These are phyloP conservation scores for Blastomyces emzantsi DNA, from an alignment of 2,329 filamentous ascomycete genomes.

Conservation along the genomic window DNA sequence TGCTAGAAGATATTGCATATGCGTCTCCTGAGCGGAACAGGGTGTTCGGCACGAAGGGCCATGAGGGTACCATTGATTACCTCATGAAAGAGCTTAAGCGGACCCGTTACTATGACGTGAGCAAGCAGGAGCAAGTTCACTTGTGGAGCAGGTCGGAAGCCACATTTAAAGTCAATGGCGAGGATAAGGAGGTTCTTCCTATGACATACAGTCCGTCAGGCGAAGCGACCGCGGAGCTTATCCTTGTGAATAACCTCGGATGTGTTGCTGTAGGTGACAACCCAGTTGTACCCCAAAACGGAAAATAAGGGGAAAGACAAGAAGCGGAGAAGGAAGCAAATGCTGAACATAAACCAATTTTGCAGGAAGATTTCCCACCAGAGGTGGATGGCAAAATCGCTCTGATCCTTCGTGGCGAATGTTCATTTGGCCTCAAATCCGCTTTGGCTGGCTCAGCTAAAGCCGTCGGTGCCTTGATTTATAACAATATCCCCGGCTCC, in stretches of 20 bases:
- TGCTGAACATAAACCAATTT: background rate
- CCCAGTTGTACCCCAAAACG: background rate
- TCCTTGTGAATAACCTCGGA: slow-evolving; percentile 54
- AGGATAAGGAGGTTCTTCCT: slow-evolving; percentile 10
- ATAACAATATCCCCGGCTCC: slow-evolving; percentile 58
- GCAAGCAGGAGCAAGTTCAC: slow-evolving; percentile 16
- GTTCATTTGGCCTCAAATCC: slow-evolving; percentile 64
- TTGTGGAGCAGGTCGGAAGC: slow-evolving; percentile 14
- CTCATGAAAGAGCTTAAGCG: slow-evolving; percentile 15
- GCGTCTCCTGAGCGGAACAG: slow-evolving; percentile 19
- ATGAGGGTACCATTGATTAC: slow-evolving; percentile 17
- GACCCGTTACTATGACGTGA: slow-evolving; percentile 16
- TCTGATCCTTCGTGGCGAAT: slow-evolving; percentile 60
- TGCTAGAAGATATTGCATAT: slow-evolving; percentile 20
- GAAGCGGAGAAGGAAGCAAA: background rate
- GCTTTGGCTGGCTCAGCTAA: slow-evolving; percentile 58
- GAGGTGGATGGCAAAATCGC: slow-evolving; percentile 56
- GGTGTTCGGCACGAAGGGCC: slow-evolving; percentile 19
- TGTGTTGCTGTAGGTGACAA: slow-evolving; percentile 41
- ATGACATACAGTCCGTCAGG: slow-evolving; percentile 18
- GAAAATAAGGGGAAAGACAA: background rate
- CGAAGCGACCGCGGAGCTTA: slow-evolving; percentile 29
- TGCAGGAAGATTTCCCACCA: slow-evolving; percentile 51
- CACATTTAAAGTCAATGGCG: slow-evolving; percentile 13
- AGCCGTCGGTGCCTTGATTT: slow-evolving; percentile 62